Conservation (phyloP, 306 rosid genomes). For the Quercus engelmannii region DNA sequence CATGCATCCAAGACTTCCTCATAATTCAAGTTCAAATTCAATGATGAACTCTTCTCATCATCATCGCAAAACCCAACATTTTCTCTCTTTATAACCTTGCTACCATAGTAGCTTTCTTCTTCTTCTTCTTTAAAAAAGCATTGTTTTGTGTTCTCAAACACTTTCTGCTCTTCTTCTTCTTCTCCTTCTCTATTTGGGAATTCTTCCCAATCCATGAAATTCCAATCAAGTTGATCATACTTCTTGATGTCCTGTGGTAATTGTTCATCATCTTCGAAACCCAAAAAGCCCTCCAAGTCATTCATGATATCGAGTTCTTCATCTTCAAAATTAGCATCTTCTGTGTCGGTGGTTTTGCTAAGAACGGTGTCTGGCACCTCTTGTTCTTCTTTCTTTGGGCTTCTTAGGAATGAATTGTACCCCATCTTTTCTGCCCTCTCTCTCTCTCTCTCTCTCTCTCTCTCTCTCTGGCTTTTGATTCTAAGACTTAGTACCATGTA, state of each 20-base stretch:
- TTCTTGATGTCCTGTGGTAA: neutral
- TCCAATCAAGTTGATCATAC: conserved; percentile 45
- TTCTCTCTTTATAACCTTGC: conserved; percentile 39
- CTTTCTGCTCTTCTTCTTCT: conserved; percentile 28
- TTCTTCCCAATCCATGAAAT: conserved; percentile 57
- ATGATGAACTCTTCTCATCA: conserved; percentile 32
- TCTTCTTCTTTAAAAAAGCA: conserved; percentile 32
- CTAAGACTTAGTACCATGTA: neutral
- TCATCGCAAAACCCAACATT: conserved; percentile 47
- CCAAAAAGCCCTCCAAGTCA: conserved; percentile 42
- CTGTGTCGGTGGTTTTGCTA: conserved; percentile 14
- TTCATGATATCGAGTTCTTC: conserved; percentile 46
- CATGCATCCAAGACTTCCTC: conserved; percentile 83
- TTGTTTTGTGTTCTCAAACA: conserved; percentile 3
- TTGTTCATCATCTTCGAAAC: conserved; percentile 27
- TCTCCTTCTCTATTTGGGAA: conserved; percentile 26
- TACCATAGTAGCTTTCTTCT: conserved; percentile 16
- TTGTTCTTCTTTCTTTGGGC: conserved; percentile 71
- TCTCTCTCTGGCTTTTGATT: neutral
- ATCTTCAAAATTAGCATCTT: conserved; percentile 6
- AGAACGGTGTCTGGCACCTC: conserved; percentile 42
- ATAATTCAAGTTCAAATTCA: conserved; percentile 79
- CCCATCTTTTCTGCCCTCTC: conserved; percentile 21
- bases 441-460: neutral
- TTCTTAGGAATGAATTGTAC: conserved; percentile 32